Percentiles rank a stretch among this genome's conserved stretches.
Conservation (phyloP, 495 filamentous ascomycete genomes). For the Letharia columbiana region DNA sequence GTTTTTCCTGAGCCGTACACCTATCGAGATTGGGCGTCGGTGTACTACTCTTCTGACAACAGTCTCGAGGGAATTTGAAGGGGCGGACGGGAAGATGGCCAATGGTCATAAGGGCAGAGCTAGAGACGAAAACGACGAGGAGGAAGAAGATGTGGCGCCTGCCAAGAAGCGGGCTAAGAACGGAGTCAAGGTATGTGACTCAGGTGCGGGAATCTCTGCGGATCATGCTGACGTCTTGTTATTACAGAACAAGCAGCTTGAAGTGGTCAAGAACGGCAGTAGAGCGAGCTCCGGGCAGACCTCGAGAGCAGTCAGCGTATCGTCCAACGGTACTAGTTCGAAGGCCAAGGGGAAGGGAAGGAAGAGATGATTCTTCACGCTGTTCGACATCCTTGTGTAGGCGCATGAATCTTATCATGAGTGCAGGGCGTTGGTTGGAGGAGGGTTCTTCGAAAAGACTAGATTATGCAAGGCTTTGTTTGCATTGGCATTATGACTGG, state of each 20-base stretch:
- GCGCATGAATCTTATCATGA: neutral
- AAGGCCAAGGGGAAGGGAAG: constrained; percentile 45
- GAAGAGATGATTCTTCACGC: constrained; percentile 24
- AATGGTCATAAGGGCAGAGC: constrained; percentile 56
- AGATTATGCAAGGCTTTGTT: neutral
- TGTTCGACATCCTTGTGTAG: neutral
- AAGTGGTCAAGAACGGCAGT: constrained; percentile 47
- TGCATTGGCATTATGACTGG: neutral
- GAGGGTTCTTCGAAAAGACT: neutral
- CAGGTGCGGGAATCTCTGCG: neutral
- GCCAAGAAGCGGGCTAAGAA: constrained; percentile 90
- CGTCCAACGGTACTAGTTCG: constrained; percentile 38
- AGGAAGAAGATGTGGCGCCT: constrained; percentile 73
- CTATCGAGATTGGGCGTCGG: constrained; percentile 80
- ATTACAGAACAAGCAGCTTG: constrained; percentile 51
- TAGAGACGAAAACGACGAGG: constrained; percentile 67
- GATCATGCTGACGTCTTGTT: constrained; percentile 8
- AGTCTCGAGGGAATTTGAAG: constrained; percentile 87
- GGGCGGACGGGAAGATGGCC: constrained; percentile 42
- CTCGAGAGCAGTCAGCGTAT: constrained; percentile 51
- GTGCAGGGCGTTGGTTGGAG: neutral
- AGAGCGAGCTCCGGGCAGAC: constrained; percentile 44
- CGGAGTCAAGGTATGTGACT: constrained; percentile 52
- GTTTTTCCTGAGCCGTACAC: constrained; percentile 95
- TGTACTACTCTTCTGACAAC: constrained; percentile 93